phyloP scores from a whole-genome alignment of 192 early-diverging fungal species.

The Gamsiella multidivaricata region DNA sequence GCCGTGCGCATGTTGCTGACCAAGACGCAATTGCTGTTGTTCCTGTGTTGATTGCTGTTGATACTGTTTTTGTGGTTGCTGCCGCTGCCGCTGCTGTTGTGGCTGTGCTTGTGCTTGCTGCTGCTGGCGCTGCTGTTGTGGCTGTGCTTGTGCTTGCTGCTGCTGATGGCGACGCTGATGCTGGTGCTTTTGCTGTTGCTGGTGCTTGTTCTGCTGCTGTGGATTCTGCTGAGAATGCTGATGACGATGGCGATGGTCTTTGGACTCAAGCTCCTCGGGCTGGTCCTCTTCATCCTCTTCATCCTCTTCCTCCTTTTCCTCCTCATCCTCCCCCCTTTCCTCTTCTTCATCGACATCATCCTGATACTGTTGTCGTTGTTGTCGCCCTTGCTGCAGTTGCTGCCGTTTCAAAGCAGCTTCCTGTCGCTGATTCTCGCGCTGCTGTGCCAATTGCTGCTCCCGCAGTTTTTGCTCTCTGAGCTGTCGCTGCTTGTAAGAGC shows the following conservation, averaged over 20 bases:
- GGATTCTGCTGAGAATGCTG: neutral
- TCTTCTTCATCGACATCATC: neutral
- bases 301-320: neutral
- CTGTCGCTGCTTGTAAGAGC: neutral
- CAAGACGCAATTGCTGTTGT: neutral
- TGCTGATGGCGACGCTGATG: neutral
- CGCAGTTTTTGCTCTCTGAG: conserved; percentile 3
- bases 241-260: neutral
- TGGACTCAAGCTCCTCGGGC: neutral
- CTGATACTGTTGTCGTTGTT: neutral
- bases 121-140: conserved; percentile 1
- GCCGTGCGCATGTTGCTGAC: neutral
- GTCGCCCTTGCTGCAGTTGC: neutral
- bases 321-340: neutral
- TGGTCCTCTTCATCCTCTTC: neutral
- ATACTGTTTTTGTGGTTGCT: neutral
- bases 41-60: neutral
- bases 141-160: neutral
- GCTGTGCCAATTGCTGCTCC: conserved; percentile 7
- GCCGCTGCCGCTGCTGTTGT: conserved; percentile 3
- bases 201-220: conserved; percentile 11
- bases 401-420: conserved; percentile 18
- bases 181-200: neutral
- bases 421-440: conserved; percentile 5
- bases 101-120: neutral